Evolutionary conservation across 2,329 filamentous ascomycete genomes (phyloP).

Genomic region (Epichloe sibirici): DNA sequence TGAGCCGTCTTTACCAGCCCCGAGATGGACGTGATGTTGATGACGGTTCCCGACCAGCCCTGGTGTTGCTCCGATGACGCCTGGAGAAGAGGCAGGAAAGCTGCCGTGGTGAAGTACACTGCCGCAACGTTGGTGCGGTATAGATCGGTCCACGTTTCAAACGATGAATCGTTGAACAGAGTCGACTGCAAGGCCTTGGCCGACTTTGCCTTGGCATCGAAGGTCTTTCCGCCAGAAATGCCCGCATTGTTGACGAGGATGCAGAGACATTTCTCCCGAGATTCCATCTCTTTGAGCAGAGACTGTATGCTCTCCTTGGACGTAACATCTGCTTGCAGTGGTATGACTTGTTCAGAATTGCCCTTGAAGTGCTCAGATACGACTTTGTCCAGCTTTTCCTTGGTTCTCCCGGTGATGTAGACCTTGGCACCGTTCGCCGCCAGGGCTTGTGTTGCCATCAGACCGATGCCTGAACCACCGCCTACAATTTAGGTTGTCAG

Average conservation of each 20-base stretch:
- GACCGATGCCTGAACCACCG: conserved; percentile 51
- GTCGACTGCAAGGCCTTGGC: conserved; percentile 42
- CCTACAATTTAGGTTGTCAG: conserved; percentile 15
- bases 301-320: conserved; percentile 45
- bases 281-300: conserved; percentile 44
- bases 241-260: conserved; percentile 60
- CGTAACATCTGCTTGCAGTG: conserved; percentile 50
- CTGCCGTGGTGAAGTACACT: conserved; percentile 51
- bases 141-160: conserved; percentile 59
- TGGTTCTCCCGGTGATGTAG: conserved; percentile 55
- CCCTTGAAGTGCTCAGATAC: conserved; percentile 45
- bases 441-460: conserved; percentile 57
- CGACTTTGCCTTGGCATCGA: conserved; percentile 37
- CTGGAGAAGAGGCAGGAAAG: conserved; percentile 50
- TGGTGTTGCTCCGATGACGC: conserved; percentile 28
- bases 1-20: conserved; percentile 50
- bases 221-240: conserved; percentile 40
- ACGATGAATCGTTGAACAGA: conserved; percentile 54
- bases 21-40: conserved; percentile 58
- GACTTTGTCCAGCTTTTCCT: conserved; percentile 48
- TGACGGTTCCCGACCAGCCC: conserved; percentile 45
- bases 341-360: conserved; percentile 42
- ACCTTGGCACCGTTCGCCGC: conserved; percentile 56
- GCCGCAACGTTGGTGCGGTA: conserved; percentile 68
- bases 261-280: conserved; percentile 44